phyloP scores from a whole-genome alignment of 495 filamentous ascomycete species.

The Pyrenula massariospora region DNA sequence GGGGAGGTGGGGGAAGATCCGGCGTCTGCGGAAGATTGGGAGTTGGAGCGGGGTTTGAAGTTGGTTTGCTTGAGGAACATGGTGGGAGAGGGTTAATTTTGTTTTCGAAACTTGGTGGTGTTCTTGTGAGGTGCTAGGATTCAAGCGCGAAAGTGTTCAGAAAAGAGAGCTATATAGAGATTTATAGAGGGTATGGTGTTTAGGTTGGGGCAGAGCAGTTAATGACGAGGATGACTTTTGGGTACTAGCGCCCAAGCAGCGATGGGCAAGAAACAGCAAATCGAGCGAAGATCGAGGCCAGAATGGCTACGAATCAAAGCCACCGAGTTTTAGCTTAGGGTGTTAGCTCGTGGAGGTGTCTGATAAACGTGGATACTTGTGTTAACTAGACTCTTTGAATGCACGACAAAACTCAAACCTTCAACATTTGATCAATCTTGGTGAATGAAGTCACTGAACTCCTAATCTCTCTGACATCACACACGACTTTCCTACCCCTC shows the following conservation, averaged over 20 bases:
- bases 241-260: not conserved
- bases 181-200: not conserved
- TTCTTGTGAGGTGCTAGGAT: not conserved
- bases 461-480: no score
- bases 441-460: no score
- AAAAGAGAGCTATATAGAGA: not conserved
- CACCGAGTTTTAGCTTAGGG: no score
- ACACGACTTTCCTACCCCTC: no score
- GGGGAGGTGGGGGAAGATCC: not conserved
- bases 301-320: no score
- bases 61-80: not conserved
- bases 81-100: not conserved
- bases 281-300: not conserved
- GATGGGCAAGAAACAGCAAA: not conserved
- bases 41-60: conserved; percentile 1
- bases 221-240: not conserved
- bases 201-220: not conserved
- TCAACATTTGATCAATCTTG: no score
- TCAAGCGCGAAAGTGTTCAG: not conserved
- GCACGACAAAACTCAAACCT: no score
- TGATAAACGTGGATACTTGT: no score
- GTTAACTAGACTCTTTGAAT: no score
- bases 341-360: no score
- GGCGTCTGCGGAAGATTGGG: not conserved
- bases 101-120: not conserved